Evolutionary conservation across 768 basidiomycete species (phyloP), one percentile per base, ranked within the genome.

Genomic region (Sporobolomyces phaffii): DNA sequence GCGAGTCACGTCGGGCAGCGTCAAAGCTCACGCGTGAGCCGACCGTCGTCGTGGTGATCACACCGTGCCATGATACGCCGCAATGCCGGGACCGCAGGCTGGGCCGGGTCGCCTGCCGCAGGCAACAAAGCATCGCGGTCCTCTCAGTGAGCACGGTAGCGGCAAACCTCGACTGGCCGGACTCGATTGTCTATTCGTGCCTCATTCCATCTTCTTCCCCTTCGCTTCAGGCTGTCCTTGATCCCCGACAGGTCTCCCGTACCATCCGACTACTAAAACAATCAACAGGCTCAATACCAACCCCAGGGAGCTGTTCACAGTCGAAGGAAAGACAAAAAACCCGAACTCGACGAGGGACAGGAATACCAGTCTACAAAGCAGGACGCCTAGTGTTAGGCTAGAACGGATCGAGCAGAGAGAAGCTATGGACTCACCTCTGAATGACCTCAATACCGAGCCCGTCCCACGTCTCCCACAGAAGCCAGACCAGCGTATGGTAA

Each of bases 401-500:
- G 18, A 41, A 5, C 24, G 11, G 60, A 28, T 47, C 38, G 52
- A 36, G 22, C 14, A 22, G 31, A 38, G 40, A 44, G 26, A 22
- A 22, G 9, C 26, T 5, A 28, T 24, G 56, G 60, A 60, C 49
- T 53, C 50, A 48, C 68, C 40, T 47, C 20, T 67, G 31, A 60
- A 72, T 59, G 29, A 54, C 24, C 41, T 31, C 54, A 22, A 56
- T 58, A 64, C 31, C 51, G 20, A 64, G 17, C 15, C 17, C 72
- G 33, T 34, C n/a, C 43, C 28, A 65, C 50, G 78, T 18, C 45
- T 62, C 83, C 67, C 74, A 89, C 90, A 84, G 80, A 33, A 98
- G 77, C 75, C 93, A 86, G 1, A 94, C 91, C 38, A 94, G 77
- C 73, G 93, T 90, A 62, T 89, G 87, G 14, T 87, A 90, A 76